These are phyloP conservation scores for Suhomyces pyralidae DNA, from an alignment of 805 yeast genomes.

Conservation along the genomic window DNA sequence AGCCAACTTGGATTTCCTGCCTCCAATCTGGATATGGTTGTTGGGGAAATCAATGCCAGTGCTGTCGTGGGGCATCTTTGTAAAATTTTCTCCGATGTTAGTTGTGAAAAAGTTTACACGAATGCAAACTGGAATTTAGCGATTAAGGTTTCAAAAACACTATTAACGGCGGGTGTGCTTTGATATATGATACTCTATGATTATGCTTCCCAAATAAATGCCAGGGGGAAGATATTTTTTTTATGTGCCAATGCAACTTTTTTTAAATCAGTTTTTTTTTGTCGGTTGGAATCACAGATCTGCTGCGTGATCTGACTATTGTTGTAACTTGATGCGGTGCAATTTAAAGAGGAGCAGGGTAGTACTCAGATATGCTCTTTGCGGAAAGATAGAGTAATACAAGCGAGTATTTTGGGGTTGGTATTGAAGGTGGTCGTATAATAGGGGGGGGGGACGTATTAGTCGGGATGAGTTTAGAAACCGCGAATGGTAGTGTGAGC, in stretches of 20 bases:
- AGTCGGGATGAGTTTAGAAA: background rate
- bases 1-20: conserved; percentile 85
- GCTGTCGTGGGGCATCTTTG: conserved; percentile 3
- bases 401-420: background rate
- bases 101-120: background rate
- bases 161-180: background rate
- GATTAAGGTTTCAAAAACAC: background rate
- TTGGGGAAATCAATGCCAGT: conserved; percentile 16
- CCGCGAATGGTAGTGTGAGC: background rate
- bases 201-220: background rate
- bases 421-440: background rate
- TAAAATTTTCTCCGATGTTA: background rate
- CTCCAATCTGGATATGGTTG: conserved; percentile 62
- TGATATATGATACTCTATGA: background rate
- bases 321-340: background rate
- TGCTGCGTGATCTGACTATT: background rate
- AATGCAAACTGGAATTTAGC: background rate
- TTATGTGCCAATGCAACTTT: background rate
- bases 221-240: background rate
- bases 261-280: background rate
- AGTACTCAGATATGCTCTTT: background rate
- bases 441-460: background rate
- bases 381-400: background rate
- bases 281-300: background rate
- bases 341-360: background rate